Evolutionary conservation across 2,329 filamentous ascomycete species (phyloP).

Genomic region (Westerdykella aurantiaca): DNA sequence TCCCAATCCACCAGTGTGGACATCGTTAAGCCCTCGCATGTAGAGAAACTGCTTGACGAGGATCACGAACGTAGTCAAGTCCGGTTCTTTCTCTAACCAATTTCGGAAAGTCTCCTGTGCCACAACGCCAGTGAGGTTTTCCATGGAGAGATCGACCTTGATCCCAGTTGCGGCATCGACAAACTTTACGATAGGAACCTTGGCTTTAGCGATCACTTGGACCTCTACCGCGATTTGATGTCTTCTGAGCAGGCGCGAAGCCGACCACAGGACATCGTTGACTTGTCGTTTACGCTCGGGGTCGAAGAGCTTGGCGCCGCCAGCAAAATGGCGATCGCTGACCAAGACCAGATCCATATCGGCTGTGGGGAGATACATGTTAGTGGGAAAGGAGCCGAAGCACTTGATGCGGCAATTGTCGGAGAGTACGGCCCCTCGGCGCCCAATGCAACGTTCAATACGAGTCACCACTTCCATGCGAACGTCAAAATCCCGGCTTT

Average conservation of each 20-base stretch:
- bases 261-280: slow-evolving; percentile 54
- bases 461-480: slow-evolving; percentile 67
- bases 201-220: slow-evolving; percentile 66
- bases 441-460: slow-evolving; percentile 54
- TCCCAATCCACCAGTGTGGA: slow-evolving; percentile 82
- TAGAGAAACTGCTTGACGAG: slow-evolving; percentile 88
- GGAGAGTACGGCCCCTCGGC: slow-evolving; percentile 11
- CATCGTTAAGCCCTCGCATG: slow-evolving; percentile 88
- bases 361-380: slow-evolving; percentile 66
- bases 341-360: slow-evolving; percentile 93
- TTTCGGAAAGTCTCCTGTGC: slow-evolving; percentile 73
- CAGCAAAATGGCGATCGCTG: slow-evolving; percentile 55
- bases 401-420: slow-evolving; percentile 56
- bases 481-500: slow-evolving; percentile 68
- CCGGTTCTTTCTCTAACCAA: slow-evolving; percentile 76
- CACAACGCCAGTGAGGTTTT: slow-evolving; percentile 75
- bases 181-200: slow-evolving; percentile 90
- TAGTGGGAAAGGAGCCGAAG: slow-evolving; percentile 94
- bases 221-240: slow-evolving; percentile 55
- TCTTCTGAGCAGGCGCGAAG: slow-evolving; percentile 53
- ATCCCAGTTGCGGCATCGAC: slow-evolving; percentile 71
- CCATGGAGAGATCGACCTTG: slow-evolving; percentile 89
- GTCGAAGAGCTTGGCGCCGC: slow-evolving; percentile 38
- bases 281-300: slow-evolving; percentile 40
- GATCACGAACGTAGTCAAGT: slow-evolving; percentile 79